Conservation (phyloP, 176 grass and related monocot genomes). For the Metroxylon sagu region DNA sequence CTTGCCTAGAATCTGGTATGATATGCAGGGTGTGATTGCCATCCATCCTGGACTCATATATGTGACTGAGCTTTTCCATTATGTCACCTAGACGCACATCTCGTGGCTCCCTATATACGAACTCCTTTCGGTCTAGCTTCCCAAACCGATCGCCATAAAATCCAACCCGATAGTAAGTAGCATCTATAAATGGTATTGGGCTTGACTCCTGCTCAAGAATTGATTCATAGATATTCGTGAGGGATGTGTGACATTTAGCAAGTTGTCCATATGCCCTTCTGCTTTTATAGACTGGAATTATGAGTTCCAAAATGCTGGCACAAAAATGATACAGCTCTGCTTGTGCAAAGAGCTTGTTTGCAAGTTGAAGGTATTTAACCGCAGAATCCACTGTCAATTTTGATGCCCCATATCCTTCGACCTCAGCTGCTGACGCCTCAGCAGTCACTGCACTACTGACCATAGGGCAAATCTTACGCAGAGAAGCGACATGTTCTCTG, state of each 20-base stretch:
- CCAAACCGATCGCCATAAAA: conserved; percentile 91
- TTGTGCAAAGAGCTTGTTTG: conserved; percentile 84
- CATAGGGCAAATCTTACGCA: conserved; percentile 82
- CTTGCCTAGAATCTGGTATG: conserved; percentile 97
- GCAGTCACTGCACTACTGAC: conserved; percentile 68
- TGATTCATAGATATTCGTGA: conserved; percentile 79
- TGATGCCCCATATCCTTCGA: conserved; percentile 97
- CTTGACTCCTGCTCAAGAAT: conserved; percentile 98
- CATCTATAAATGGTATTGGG: conserved; percentile 94
- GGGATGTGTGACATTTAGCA: conserved; percentile 93
- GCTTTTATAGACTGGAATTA: conserved; percentile 97
- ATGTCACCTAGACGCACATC: conserved; percentile 98
- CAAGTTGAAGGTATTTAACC: conserved; percentile 96
- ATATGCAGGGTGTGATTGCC: conserved; percentile 83
- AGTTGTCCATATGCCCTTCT: conserved; percentile 83
- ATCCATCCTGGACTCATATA: conserved; percentile 89
- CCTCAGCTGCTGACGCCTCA: conserved; percentile 86
- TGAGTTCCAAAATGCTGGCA: conserved; percentile 88
- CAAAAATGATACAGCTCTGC: conserved; percentile 96
- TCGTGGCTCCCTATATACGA: conserved; percentile 75
- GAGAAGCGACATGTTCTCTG: conserved; percentile 71
- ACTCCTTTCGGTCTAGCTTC: conserved; percentile 84
- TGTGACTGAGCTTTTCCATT: conserved; percentile 95
- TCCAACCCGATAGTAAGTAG: conserved; percentile 93
- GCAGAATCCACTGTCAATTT: conserved; percentile 91